Evolutionary conservation across 2,329 filamentous ascomycete species (phyloP), one percentile per base, ranked within the genome.

Genomic region (Podosphaera fusca): DNA sequence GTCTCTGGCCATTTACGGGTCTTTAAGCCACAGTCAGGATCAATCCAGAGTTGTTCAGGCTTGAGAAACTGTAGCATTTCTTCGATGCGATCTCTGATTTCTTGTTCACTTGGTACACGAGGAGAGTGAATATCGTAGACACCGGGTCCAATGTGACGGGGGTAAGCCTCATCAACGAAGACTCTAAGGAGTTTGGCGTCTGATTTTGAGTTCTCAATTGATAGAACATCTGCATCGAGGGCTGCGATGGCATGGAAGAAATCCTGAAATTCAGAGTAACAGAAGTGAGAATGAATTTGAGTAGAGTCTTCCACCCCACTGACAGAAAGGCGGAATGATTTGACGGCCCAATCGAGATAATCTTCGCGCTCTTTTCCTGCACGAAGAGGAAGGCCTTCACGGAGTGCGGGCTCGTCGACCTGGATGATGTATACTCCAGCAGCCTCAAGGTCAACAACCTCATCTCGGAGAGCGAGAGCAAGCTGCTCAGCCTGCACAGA

Each of bases 181-280:
- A 98, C 92, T 75, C 90, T 85, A 70, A 98, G 85, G 65, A 98
- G 84, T 85, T 98, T 98, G 70, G 92, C 92, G 69, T 98, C 92
- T 67, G 87, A 94, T 85, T 98, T 98, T 85, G 86, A 94, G 87
- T 98, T 98, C 84, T 98, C 92, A 67, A 98, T 98, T 70, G 87
- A 94, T 68, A 98, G 83, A 62, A 98, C 92, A 74, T 98, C 92
- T 62, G 92, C 90, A 71, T 98, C 92, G 63, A 98, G 84, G 60
- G 92, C 90, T 63, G 92, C 87, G 67, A 98, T 98, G 75, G 92
- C 92, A 75, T 96, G 87, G 88, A 98, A 98, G 81, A 98, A 98
- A 79, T 98, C 92, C 77, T 98, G 92, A 87, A 98, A 98, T 80
- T 98, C 92, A 56, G 92, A 96, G 84, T 98, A 98, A 75, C 92